Evolutionary conservation across 176 grass and related monocot species (phyloP), one percentile per base, ranked within the genome.

Genomic region (Dactylis glomerata): DNA sequence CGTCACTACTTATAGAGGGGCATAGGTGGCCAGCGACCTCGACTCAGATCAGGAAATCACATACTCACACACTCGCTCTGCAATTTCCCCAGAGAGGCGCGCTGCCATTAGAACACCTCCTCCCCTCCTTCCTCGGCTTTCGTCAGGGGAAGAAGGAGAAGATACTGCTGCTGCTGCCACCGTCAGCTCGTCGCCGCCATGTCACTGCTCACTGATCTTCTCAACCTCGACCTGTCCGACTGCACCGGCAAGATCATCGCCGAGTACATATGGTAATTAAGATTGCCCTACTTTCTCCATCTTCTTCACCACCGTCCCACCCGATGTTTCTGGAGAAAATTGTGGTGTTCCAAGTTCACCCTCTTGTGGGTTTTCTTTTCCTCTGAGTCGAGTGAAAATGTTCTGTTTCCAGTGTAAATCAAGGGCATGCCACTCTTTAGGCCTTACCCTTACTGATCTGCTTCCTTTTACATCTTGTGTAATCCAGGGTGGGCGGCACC

Each of bases 401-500:
- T 20, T 23, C 3, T 81, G 42, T 47, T 30, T n/a, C 14, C 19
- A 20, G 19, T n/a, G n/a, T n/a, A n/a, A n/a, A n/a, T n/a, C n/a
- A n/a, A n/a, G n/a, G n/a, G n/a, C n/a, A n/a, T n/a, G n/a, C n/a
- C n/a, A n/a, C n/a, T n/a, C n/a, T 42, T 42, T 10, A 42, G 9
- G 20, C 10, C 45, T 26, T 40, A 49, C 45, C 10, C 45, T 26
- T 40, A 49, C 45, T 84, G 17, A 89, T 85, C 82, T 26, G 19
- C 22, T 36, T n/a, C 5, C 19, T 24, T 40, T 14, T 3, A 0
- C 19, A 24, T 22, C 7, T 52, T 41, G 42, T 71, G 13, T 76
- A 26, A 27, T 73, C 19, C 84, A 98, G 96, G 93, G 76, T 98
- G 59, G 96, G 96, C 17, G 96, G 91, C 24, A 87, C 96, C 23